Conservation (phyloP, 805 yeast species). For the Teunomyces lycoperdinae region DNA sequence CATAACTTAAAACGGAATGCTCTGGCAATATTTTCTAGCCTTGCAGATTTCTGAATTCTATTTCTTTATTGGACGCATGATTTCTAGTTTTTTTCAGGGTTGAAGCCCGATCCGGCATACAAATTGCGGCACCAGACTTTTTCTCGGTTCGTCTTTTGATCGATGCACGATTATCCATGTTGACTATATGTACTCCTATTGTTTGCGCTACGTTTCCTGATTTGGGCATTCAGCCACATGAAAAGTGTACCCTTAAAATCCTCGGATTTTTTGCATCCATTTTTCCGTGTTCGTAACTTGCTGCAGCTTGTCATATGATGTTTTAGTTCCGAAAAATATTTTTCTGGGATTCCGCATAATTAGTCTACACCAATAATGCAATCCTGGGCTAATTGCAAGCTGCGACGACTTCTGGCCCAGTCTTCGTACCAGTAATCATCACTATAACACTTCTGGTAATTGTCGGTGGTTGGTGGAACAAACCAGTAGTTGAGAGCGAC, state of each 20-base stretch:
- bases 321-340: background rate
- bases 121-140: background rate
- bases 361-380: background rate
- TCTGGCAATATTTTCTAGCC: background rate
- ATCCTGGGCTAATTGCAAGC: conserved; percentile 12
- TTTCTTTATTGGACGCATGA: background rate
- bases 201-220: too few relatives aligned
- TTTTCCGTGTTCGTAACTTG: background rate
- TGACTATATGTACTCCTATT: too few relatives aligned
- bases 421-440: conserved; percentile 56
- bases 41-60: conserved; percentile 1
- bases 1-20: background rate
- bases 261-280: conserved; percentile 3
- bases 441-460: conserved; percentile 35
- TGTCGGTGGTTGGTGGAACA: conserved; percentile 53
- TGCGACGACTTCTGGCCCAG: conserved; percentile 40
- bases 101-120: conserved; percentile 1
- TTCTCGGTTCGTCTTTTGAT: background rate
- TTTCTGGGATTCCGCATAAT: background rate
- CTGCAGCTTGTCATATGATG: conserved; percentile 1
- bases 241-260: too few relatives aligned
- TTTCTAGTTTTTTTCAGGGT: background rate
- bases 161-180: too few relatives aligned
- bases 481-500: conserved; percentile 76
- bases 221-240: too few relatives aligned